phyloP scores from a whole-genome alignment of 129 eudicot genomes.

The Solidago caesia region DNA sequence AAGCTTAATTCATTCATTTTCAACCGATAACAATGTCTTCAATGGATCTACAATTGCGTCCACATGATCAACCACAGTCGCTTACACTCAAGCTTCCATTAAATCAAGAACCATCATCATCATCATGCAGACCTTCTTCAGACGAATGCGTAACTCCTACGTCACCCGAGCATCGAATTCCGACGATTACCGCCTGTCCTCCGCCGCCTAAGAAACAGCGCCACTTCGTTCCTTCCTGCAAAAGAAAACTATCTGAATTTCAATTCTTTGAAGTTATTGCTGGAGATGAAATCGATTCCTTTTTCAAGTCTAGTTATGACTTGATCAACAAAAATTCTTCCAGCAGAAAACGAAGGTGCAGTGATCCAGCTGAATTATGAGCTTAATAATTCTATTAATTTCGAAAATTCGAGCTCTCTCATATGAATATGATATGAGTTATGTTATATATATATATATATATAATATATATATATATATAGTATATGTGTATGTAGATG shows the following conservation, averaged over 20 bases:
- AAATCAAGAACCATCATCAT: not conserved
- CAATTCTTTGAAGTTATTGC: slow-evolving; percentile 35
- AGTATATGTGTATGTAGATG: slow-evolving; percentile 23
- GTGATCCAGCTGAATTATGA: not conserved
- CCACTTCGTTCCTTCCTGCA: slow-evolving; percentile 23
- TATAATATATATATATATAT: slow-evolving; percentile 9
- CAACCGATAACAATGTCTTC: slow-evolving; percentile 36
- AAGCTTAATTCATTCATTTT: no score
- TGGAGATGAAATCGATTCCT: slow-evolving; percentile 32
- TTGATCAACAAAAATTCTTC: slow-evolving; percentile 10
- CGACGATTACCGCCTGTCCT: slow-evolving; percentile 48
- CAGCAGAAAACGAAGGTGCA: slow-evolving; percentile 35
- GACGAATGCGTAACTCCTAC: slow-evolving; percentile 53
- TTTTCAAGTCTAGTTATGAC: slow-evolving; percentile 28
- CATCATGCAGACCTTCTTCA: slow-evolving; percentile 18
- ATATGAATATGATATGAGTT: no score
- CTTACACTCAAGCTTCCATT: no score
- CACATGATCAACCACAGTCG: no score
- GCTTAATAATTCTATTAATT: not conserved
- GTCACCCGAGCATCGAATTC: slow-evolving; percentile 50
- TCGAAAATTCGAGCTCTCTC: not conserved
- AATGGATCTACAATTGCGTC: slow-evolving; percentile 46
- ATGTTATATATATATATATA: not conserved
- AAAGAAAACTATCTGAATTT: slow-evolving; percentile 34
- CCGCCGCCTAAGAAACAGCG: slow-evolving; percentile 64